Percentiles rank a stretch among this genome's conserved stretches.
These are phyloP conservation scores for Raddia guianensis DNA, from an alignment of 176 grass and related monocot genomes.

Conservation along the genomic window DNA sequence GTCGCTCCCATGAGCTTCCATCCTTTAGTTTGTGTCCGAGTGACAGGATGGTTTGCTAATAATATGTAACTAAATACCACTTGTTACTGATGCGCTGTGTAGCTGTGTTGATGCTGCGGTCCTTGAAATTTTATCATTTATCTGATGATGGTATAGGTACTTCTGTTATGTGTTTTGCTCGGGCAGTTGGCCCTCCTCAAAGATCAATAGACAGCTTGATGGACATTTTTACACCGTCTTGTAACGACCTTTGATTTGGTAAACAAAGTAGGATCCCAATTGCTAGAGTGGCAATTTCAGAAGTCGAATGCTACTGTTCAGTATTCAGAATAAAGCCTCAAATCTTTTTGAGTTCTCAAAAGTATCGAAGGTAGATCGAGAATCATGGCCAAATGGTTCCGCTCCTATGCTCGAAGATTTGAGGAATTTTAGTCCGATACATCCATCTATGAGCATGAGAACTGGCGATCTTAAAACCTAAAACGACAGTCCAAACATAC, in stretches of 20 bases:
- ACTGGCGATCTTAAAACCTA: not conserved
- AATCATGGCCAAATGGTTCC: no score
- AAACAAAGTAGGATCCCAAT: not conserved
- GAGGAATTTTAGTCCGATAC: not conserved
- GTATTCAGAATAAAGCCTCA: not conserved
- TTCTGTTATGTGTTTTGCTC: not conserved
- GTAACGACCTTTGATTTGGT: not conserved
- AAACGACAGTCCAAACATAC: not conserved
- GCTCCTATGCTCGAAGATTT: no score
- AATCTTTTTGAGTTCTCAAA: no score
- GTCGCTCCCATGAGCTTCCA: conserved; percentile 1
- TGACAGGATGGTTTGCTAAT: conserved; percentile 39
- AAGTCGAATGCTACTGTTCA: not conserved
- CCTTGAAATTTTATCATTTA: not conserved
- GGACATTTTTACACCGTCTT: not conserved
- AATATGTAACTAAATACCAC: conserved; percentile 24
- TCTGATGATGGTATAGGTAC: not conserved
- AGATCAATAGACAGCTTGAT: not conserved
- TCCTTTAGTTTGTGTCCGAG: conserved; percentile 18
- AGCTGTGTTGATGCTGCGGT: not conserved
- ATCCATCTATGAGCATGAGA: not conserved
- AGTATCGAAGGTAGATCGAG: no score
- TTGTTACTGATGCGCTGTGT: not conserved
- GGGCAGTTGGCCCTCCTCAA: not conserved
- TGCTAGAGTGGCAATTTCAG: not conserved